Evolutionary conservation across 2,329 filamentous ascomycete genomes (phyloP), one percentile per base, ranked within the genome.

Genomic region (Epichloe gansuensis): DNA sequence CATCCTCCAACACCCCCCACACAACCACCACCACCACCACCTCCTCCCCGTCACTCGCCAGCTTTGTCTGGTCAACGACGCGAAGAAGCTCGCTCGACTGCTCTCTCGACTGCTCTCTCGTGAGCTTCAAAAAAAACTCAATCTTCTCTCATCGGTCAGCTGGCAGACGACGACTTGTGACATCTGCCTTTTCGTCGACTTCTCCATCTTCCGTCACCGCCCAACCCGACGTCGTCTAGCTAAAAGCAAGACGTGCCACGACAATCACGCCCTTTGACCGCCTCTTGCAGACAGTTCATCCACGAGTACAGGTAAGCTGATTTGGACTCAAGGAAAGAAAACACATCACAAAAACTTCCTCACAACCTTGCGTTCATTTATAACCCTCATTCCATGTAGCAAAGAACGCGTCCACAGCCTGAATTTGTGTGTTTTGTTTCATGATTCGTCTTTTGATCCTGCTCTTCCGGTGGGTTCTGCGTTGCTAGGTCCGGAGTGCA

Each of bases 1-100:
- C 50, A 50, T 40, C 54, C 48, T 48, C 53, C 47, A 38, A 46
- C 49, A 49, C 35, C 35, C 25, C 25, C 49, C 53, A 44, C 35
- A 51, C 55, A 53, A 53, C 56, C 50, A 49, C 42, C 51, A 51
- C 51, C 55, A 23, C 44, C 51, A 51, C 51, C 55, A 23, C 44
- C 35, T 31, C 43, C 51, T 41, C 40, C 17, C 27, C 38, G 40
- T 44, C 50, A 34, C 27, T 39, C 40, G 43, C 46, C 51, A 34
- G 51, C 51, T 50, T 17, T 17, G 46, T 52, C 38, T 54, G 53
- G 49, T 49, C 38, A 46, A 47, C 35, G 46, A 47, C 46, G 25
- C 40, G 31, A 40, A 25, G 35, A 47, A 49, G 46, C 54, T 49
- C 34, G 25, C 15, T 21, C 27, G 27, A 31, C 27, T 35, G 31